Base-by-base conservation (phyloP, 2,329 filamentous ascomycete genomes). In the Orbilia oligospora region DNA sequence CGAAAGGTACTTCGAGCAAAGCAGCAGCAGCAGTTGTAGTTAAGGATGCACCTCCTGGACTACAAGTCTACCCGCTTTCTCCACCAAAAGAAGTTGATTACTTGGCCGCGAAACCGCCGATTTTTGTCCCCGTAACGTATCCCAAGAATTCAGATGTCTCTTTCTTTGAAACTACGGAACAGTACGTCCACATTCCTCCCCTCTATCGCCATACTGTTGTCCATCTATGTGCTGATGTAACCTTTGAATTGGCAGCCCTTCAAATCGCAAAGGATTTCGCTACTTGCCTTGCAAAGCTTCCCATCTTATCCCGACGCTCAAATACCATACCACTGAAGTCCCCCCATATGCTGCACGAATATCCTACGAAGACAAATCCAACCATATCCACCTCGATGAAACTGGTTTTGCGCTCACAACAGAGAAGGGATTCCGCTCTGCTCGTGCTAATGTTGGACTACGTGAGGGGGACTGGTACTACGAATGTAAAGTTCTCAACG, bases 391-490 rank as follows among this genome's bases (percentile, higher is more conserved):
- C 83, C 93, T 97, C 83, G 91, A 94, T 82, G 89, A 89, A 79
- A 88, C 89, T 44, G 94, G 91, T 6, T 89, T 88, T 20, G 90
- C 93, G 61, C 90, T 97, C 67, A 97, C 93, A 0, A 97, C 96
- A 14, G 91, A 95, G 81, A 97, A 97, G 84, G 94, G 96, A 8
- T 97, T 96, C 88, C 89, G 97, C 76, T 96, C 95, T 87, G 91
- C 92, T 1, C 90, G 95, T 46, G 94, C 93, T 12, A 99, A 99
- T 82, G 91, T 98, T 0, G 93, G 92, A 24, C 92, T 94, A 3
- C 88, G 96, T 55, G 93, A 98, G 84, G 96, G 96, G 0, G 89
- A 92, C 36, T 93, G 93, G 87, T 99, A 97, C 84, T 99, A 94
- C 87, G 96, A 99, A 85, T 94, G 95, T 84, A 94, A 92, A 83